Conservation (phyloP, 495 filamentous ascomycete species). For the Penicillium pulvis region DNA sequence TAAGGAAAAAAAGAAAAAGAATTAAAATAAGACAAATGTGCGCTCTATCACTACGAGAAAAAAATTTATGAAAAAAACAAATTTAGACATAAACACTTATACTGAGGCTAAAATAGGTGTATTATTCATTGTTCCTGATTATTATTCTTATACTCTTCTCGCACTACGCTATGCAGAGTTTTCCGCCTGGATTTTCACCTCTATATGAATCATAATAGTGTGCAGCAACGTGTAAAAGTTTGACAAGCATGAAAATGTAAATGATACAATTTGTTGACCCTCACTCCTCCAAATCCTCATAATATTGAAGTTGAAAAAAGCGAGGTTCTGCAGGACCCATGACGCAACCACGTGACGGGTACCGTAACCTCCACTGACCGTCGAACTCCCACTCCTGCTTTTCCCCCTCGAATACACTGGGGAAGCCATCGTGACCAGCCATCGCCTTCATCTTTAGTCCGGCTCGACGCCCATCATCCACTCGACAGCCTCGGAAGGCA, state of each 20-base stretch:
- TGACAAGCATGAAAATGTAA: not conserved
- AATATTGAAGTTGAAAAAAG: constrained; percentile 2
- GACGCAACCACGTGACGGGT: constrained; percentile 49
- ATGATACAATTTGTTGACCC: not conserved
- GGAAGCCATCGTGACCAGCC: constrained; percentile 27
- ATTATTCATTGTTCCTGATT: not conserved
- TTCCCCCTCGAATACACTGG: constrained; percentile 27
- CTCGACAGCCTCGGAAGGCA: constrained; percentile 8
- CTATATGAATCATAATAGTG: not conserved
- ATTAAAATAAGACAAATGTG: not conserved
- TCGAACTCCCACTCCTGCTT: constrained; percentile 31
- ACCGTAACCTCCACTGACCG: constrained; percentile 27
- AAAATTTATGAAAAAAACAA: not conserved
- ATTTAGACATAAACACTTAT: not conserved
- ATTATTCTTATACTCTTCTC: not conserved
- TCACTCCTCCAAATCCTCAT: not conserved
- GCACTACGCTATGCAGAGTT: not conserved
- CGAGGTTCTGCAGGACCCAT: constrained; percentile 32
- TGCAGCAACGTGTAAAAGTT: not conserved
- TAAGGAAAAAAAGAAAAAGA: not conserved
- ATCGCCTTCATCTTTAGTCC: constrained; percentile 18
- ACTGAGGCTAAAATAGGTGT: not conserved
- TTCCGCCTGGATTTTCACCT: not conserved
- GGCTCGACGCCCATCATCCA: constrained; percentile 3
- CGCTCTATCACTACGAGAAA: not conserved